Percentiles rank a stretch among this genome's conserved stretches.
Conservation (phyloP, 2,329 filamentous ascomycete genomes). For the Nigrospora osmanthi region DNA sequence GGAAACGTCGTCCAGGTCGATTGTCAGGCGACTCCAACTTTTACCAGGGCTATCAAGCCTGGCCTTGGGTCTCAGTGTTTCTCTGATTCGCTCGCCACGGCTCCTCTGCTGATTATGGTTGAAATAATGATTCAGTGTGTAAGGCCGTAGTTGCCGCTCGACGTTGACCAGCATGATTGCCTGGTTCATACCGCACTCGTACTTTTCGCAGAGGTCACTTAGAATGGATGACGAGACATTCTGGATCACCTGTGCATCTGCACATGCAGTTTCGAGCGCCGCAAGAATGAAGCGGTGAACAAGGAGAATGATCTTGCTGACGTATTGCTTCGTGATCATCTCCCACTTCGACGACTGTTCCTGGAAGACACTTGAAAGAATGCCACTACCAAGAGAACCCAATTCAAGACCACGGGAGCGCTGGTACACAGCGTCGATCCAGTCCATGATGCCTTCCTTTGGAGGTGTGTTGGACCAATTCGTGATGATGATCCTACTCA, state of each 20-base stretch:
- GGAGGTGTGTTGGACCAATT: not conserved
- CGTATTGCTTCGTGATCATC: constrained; percentile 13
- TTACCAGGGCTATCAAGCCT: not conserved
- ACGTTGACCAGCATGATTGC: constrained; percentile 15
- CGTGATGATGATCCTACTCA: not conserved
- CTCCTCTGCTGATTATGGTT: constrained; percentile 7
- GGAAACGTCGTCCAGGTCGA: not conserved
- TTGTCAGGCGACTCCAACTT: not conserved
- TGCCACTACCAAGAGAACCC: constrained; percentile 7
- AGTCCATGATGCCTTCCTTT: constrained; percentile 9
- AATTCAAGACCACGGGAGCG: constrained; percentile 17
- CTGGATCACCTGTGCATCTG: constrained; percentile 6
- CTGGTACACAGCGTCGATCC: constrained; percentile 13
- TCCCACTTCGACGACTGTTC: constrained; percentile 23
- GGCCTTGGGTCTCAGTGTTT: not conserved
- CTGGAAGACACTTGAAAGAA: constrained; percentile 13
- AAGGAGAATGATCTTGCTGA: constrained; percentile 16
- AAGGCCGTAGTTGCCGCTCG: constrained; percentile 18
- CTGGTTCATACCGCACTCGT: constrained; percentile 13
- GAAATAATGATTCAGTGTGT: constrained; percentile 20
- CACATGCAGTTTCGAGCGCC: constrained; percentile 11
- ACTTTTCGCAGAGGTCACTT: constrained; percentile 12
- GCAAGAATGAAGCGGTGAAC: constrained; percentile 20
- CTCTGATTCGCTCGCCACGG: not conserved
- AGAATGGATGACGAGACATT: constrained; percentile 14